Evolutionary conservation across 2,329 filamentous ascomycete species (phyloP).

Genomic region (Aspergillus unguis): DNA sequence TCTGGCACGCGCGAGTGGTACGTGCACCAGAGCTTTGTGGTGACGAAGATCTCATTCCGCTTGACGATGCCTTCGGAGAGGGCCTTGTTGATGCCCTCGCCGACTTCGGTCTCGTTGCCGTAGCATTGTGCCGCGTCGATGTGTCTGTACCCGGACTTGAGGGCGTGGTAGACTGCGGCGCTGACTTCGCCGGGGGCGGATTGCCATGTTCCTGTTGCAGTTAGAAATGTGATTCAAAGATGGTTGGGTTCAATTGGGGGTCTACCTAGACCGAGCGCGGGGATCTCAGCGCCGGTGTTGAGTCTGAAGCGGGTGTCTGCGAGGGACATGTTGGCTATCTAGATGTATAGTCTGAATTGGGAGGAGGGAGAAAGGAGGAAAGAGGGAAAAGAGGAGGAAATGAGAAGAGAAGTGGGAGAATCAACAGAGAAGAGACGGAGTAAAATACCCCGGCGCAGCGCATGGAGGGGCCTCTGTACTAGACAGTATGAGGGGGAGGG

Average conservation of each 20-base stretch:
- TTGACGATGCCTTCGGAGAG: conserved; percentile 66
- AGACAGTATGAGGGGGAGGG: background rate
- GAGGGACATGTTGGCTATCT: conserved; percentile 10
- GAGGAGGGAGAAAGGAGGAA: background rate
- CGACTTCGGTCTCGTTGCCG: conserved; percentile 72
- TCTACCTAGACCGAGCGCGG: conserved; percentile 60
- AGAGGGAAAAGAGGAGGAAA: background rate
- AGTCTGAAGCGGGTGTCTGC: conserved; percentile 57
- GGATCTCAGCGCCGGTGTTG: conserved; percentile 63
- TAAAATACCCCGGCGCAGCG: conserved; percentile 1
- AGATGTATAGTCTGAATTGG: background rate
- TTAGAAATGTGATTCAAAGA: background rate
- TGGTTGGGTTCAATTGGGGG: background rate
- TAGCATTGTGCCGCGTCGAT: conserved; percentile 41
- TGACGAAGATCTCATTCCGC: conserved; percentile 77
- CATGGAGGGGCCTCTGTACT: background rate
- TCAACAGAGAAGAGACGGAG: background rate
- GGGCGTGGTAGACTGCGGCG: conserved; percentile 57
- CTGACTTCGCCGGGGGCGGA: conserved; percentile 58
- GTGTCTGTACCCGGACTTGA: conserved; percentile 45
- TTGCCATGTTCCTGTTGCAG: conserved; percentile 60
- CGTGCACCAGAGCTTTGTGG: conserved; percentile 81
- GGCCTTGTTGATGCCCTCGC: conserved; percentile 70
- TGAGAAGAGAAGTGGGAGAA: background rate
- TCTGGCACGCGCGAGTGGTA: conserved; percentile 69